Evolutionary conservation across 108 stramenopile species (phyloP).

Genomic region (Schizochytrium sp.): DNA sequence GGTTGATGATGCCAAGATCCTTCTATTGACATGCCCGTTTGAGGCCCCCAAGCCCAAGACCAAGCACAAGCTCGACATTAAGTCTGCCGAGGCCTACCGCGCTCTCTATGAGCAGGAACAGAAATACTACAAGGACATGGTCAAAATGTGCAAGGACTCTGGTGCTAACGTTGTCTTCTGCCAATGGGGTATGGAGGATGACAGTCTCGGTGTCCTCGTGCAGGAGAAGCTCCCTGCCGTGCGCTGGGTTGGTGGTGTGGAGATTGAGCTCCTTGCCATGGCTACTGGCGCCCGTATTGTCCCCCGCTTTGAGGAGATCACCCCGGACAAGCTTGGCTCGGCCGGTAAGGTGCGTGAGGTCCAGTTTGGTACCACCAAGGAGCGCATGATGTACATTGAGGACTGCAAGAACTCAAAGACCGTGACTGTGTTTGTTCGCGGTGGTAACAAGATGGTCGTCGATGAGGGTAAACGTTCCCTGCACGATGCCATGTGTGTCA

Average conservation of each 20-base stretch:
- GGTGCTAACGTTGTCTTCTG: constrained; percentile 94
- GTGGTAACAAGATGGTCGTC: constrained; percentile 99
- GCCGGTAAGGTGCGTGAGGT: constrained; percentile 94
- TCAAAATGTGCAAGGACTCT: constrained; percentile 94
- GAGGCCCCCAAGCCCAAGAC: constrained; percentile 99
- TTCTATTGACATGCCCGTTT: constrained; percentile 97
- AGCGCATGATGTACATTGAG: constrained; percentile 89
- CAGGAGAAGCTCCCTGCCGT: constrained; percentile 92
- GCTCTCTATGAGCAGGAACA: constrained; percentile 93
- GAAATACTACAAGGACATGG: constrained; percentile 96
- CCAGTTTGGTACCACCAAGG: constrained; percentile 94
- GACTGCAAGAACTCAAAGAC: constrained; percentile 94
- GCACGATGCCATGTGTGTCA: constrained; percentile 99
- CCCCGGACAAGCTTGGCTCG: constrained; percentile 92
- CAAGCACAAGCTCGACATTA: constrained; percentile 99
- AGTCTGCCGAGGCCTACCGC: constrained; percentile 93
- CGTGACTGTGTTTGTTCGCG: constrained; percentile 95
- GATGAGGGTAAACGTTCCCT: constrained; percentile 99
- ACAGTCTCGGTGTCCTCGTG: constrained; percentile 95
- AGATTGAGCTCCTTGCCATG: constrained; percentile 99
- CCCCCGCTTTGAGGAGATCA: constrained; percentile 92
- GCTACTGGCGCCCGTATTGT: constrained; percentile 99
- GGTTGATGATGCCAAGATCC: constrained; percentile 92
- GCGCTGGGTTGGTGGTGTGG: constrained; percentile 98
- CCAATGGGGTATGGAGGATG: constrained; percentile 99